Evolutionary conservation across 768 basidiomycete genomes (phyloP).

Genomic region (Leccinum rimulosum): DNA sequence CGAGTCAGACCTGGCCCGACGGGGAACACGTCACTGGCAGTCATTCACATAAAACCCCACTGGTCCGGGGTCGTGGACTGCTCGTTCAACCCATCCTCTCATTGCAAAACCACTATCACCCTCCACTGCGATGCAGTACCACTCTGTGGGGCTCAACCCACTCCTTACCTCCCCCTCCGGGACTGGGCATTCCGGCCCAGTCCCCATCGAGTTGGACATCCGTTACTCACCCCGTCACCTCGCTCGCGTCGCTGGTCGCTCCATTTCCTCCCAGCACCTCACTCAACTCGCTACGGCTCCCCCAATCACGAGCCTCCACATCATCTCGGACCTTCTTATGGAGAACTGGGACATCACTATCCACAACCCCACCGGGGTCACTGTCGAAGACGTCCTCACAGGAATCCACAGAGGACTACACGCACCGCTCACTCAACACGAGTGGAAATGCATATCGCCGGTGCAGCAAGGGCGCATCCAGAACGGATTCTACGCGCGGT

Average conservation of each 20-base stretch:
- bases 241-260: slow-evolving; percentile 13
- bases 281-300: slow-evolving; percentile 44
- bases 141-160: slow-evolving; percentile 13
- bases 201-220: slow-evolving; percentile 48
- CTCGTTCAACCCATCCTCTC: background rate
- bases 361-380: slow-evolving; percentile 45
- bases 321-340: slow-evolving; percentile 48
- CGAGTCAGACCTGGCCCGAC: background rate
- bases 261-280: slow-evolving; percentile 28
- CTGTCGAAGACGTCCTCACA: slow-evolving; percentile 48
- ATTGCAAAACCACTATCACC: background rate
- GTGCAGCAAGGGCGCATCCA: slow-evolving; percentile 45
- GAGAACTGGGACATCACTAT: slow-evolving; percentile 42
- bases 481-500: slow-evolving; percentile 44
- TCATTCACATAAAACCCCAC: slow-evolving; percentile 16
- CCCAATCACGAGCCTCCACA: slow-evolving; percentile 33
- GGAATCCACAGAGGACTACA: slow-evolving; percentile 43
- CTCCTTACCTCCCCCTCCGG: slow-evolving; percentile 19
- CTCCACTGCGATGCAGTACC: slow-evolving; percentile 15
- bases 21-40: background rate
- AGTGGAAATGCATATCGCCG: slow-evolving; percentile 42
- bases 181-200: slow-evolving; percentile 6
- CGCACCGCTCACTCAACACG: slow-evolving; percentile 36
- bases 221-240: slow-evolving; percentile 38
- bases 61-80: background rate